Evolutionary conservation across 2,329 filamentous ascomycete genomes (phyloP).

Genomic region (Fusarium pininemorale): DNA sequence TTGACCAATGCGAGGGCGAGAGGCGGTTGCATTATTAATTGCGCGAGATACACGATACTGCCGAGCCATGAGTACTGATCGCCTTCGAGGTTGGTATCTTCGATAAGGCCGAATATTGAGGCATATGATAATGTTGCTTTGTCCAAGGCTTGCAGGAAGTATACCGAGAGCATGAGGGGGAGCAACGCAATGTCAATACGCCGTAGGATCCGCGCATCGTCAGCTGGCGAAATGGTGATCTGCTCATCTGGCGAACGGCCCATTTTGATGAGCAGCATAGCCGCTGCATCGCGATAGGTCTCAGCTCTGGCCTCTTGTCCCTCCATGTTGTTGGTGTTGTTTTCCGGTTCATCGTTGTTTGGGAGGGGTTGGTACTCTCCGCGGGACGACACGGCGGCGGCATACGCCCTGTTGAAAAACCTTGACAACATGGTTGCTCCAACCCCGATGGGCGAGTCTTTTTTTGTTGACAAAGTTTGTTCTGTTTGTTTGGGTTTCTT

Average conservation of each 20-base stretch:
- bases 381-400: not conserved
- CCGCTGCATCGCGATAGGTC: constrained; percentile 53
- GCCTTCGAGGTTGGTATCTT: constrained; percentile 65
- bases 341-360: constrained; percentile 30
- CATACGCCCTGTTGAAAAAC: constrained; percentile 14
- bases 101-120: constrained; percentile 69
- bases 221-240: constrained; percentile 45
- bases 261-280: constrained; percentile 55
- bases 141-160: constrained; percentile 71
- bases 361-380: constrained; percentile 39
- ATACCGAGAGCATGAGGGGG: constrained; percentile 64
- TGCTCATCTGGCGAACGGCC: constrained; percentile 48
- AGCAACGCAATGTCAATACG: constrained; percentile 54
- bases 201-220: constrained; percentile 49
- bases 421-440: constrained; percentile 32
- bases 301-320: not conserved
- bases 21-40: constrained; percentile 66
- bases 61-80: constrained; percentile 70
- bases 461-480: not conserved
- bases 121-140: constrained; percentile 70
- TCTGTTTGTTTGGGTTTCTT: not conserved
- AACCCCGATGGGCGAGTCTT: constrained; percentile 20
- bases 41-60: constrained; percentile 68
- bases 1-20: constrained; percentile 67
- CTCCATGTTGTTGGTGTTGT: constrained; percentile 2